Evolutionary conservation across 129 eudicot genomes (phyloP).

Genomic region (Daucus carota): DNA sequence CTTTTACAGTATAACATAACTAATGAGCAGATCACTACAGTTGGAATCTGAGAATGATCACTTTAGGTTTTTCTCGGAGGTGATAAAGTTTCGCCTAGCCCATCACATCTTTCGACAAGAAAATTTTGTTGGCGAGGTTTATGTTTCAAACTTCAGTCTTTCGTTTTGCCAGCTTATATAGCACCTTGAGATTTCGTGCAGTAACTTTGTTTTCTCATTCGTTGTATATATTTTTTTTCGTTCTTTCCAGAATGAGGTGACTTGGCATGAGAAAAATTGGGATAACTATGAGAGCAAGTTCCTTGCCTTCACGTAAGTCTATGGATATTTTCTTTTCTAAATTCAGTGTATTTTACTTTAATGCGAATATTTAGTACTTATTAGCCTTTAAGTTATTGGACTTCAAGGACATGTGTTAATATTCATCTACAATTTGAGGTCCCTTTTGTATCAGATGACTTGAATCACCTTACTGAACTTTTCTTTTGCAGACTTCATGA

Average conservation of each 20-base stretch:
- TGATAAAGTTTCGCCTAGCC: constrained; percentile 69
- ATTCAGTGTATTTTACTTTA: background rate
- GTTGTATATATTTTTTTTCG: constrained; percentile 3
- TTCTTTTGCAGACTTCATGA: constrained; percentile 65
- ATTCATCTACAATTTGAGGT: background rate
- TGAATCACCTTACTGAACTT: background rate
- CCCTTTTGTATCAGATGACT: background rate
- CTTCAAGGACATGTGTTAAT: background rate
- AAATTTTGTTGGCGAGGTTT: constrained; percentile 66
- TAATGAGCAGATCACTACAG: constrained; percentile 28
- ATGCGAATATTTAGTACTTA: no score
- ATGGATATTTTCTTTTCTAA: background rate
- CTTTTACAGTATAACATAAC: background rate
- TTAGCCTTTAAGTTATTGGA: no score
- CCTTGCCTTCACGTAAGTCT: constrained; percentile 84
- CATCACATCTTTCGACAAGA: constrained; percentile 51
- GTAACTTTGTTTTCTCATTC: background rate
- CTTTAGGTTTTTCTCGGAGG: constrained; percentile 83
- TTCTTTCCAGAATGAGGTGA: constrained; percentile 64
- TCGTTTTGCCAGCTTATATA: background rate
- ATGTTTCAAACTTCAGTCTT: background rate
- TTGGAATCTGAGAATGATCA: constrained; percentile 49
- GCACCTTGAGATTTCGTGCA: background rate
- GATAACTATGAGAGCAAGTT: constrained; percentile 76
- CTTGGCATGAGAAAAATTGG: constrained; percentile 99